phyloP scores from a whole-genome alignment of 2,329 filamentous ascomycete species.

The Aspergillus tamarii region DNA sequence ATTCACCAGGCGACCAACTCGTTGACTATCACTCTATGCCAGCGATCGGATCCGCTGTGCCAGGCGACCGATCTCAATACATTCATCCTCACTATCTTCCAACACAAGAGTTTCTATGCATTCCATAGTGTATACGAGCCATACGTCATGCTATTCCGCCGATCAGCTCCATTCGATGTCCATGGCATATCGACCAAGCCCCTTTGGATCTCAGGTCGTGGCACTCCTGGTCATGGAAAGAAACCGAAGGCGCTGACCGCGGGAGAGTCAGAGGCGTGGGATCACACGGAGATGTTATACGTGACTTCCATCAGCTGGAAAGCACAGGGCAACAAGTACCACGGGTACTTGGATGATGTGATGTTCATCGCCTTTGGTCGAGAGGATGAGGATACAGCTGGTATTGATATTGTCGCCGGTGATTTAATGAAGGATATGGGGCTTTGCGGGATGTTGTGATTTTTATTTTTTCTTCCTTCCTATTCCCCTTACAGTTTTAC shows the following conservation, averaged over 20 bases:
- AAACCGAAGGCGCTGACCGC: slow-evolving; percentile 14
- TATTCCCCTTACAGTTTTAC: not conserved
- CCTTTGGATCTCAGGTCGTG: slow-evolving; percentile 60
- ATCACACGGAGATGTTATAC: slow-evolving; percentile 60
- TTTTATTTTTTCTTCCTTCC: not conserved
- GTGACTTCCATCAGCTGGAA: slow-evolving; percentile 63
- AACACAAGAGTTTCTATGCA: slow-evolving; percentile 56
- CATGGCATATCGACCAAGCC: slow-evolving; percentile 55
- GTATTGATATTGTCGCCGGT: slow-evolving; percentile 55
- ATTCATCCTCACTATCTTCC: slow-evolving; percentile 58
- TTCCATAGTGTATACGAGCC: slow-evolving; percentile 60
- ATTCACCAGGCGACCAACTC: slow-evolving; percentile 66
- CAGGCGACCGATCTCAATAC: slow-evolving; percentile 52
- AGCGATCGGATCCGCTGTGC: slow-evolving; percentile 51
- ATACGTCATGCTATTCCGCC: slow-evolving; percentile 57
- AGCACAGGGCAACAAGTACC: slow-evolving; percentile 50
- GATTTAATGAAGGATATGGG: slow-evolving; percentile 53
- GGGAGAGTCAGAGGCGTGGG: slow-evolving; percentile 9
- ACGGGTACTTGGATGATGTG: slow-evolving; percentile 61
- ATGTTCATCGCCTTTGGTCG: slow-evolving; percentile 61
- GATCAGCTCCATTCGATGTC: slow-evolving; percentile 53
- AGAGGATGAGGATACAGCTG: slow-evolving; percentile 54
- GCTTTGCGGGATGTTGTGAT: not conserved
- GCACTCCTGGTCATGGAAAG: slow-evolving; percentile 29
- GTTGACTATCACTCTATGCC: slow-evolving; percentile 59